A percentile compares a stretch with the other conserved stretches of the same genome.
These are phyloP conservation scores for Nidula niveotomentosa DNA, from an alignment of 1,284 basidiomycete species.

Conservation along the genomic window DNA sequence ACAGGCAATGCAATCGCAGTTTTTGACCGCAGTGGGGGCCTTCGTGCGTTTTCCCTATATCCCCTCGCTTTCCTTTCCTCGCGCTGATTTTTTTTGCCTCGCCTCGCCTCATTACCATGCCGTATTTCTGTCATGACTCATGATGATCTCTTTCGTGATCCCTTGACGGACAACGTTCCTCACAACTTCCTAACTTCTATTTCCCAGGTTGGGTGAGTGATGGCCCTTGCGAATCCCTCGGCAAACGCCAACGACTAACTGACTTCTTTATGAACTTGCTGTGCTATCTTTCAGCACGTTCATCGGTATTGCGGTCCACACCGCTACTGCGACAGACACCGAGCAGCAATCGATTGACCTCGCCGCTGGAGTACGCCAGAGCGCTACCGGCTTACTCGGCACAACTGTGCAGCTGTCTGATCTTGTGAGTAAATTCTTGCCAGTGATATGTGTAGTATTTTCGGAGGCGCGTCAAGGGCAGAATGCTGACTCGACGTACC, in stretches of 20 bases:
- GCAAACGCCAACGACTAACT: constrained; percentile 4
- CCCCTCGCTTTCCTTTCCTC: neutral
- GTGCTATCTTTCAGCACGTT: constrained; percentile 59
- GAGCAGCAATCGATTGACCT: constrained; percentile 51
- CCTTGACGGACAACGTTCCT: neutral
- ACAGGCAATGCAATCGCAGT: constrained; percentile 91
- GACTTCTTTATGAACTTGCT: constrained; percentile 4
- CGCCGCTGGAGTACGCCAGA: constrained; percentile 68
- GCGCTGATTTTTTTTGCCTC: neutral
- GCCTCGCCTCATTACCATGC: neutral
- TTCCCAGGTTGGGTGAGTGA: constrained; percentile 54
- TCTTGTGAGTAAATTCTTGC: constrained; percentile 49
- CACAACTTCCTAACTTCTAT: neutral
- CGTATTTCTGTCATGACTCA: neutral
- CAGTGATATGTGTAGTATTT: no score
- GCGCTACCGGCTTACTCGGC: constrained; percentile 74
- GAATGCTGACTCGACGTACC: constrained; percentile 13
- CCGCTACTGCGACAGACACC: constrained; percentile 49
- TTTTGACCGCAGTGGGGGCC: constrained; percentile 85
- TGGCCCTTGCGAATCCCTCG: neutral
- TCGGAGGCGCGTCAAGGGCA: neutral
- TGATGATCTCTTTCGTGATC: neutral
- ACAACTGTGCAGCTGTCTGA: constrained; percentile 78
- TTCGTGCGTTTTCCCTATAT: constrained; percentile 59
- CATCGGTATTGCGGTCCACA: constrained; percentile 86